These are phyloP conservation scores for Malassezia japonica DNA, from an alignment of 1,284 basidiomycete species.

Conservation along the genomic window DNA sequence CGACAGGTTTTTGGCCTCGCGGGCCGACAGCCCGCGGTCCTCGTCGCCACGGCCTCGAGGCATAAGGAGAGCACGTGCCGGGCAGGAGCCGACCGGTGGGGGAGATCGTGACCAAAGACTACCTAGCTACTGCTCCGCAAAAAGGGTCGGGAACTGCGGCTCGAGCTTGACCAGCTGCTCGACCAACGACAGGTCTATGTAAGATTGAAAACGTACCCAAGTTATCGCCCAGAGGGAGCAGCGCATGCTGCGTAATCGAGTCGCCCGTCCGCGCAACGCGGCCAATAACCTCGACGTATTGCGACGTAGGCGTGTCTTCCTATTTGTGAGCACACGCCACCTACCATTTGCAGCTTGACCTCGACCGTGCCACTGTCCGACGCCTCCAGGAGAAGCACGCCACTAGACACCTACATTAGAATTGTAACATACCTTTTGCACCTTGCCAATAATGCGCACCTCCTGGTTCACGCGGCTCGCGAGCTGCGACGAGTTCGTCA, in stretches of 20 bases:
- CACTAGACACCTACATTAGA: conserved; percentile 26
- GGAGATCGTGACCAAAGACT: too few species aligned
- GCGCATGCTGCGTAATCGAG: conserved; percentile 15
- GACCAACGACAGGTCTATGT: conserved; percentile 26
- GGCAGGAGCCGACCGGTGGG: neutral
- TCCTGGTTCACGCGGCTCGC: conserved; percentile 22
- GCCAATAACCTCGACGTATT: conserved; percentile 41
- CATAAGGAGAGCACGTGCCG: neutral
- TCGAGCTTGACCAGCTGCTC: conserved; percentile 32
- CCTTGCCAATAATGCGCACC: conserved; percentile 39
- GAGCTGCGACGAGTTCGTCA: conserved; percentile 41
- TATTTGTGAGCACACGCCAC: neutral
- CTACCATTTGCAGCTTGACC: conserved; percentile 25
- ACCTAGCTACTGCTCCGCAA: conserved; percentile 11
- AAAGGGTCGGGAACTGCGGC: conserved; percentile 25
- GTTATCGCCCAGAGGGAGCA: conserved; percentile 23
- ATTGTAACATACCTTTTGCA: conserved; percentile 17
- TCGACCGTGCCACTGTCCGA: conserved; percentile 40
- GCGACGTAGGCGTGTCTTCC: conserved; percentile 8
- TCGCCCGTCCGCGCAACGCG: conserved; percentile 35
- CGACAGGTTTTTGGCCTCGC: neutral
- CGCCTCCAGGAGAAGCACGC: conserved; percentile 31
- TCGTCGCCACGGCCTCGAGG: neutral
- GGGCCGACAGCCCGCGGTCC: neutral
- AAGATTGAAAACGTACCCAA: conserved; percentile 22